phyloP scores from a whole-genome alignment of 2,329 filamentous ascomycete genomes.

The Hypoxylon sp. region DNA sequence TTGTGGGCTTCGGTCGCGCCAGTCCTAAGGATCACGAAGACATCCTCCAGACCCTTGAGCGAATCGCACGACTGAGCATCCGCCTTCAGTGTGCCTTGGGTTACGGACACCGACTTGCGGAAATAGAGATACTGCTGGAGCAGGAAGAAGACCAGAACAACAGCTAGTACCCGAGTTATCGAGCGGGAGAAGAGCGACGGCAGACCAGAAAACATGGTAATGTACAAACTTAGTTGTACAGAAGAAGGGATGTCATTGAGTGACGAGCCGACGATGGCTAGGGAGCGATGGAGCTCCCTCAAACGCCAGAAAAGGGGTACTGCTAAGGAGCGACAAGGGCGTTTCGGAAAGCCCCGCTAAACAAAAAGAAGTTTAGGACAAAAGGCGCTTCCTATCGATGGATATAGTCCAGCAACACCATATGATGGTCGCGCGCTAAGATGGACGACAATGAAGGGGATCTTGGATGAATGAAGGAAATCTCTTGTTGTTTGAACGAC shows the following conservation, averaged over 20 bases:
- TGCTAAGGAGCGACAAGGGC: neutral
- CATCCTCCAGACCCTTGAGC: slow-evolving; percentile 54
- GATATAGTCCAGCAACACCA: neutral
- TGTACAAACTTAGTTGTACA: slow-evolving; percentile 15
- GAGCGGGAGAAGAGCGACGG: slow-evolving; percentile 27
- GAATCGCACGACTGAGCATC: slow-evolving; percentile 30
- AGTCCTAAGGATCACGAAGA: slow-evolving; percentile 65
- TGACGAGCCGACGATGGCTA: slow-evolving; percentile 20
- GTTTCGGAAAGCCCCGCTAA: slow-evolving; percentile 9
- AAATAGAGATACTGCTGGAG: slow-evolving; percentile 38
- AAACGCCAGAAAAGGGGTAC: neutral
- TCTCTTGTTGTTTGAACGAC: neutral
- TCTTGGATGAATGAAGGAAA: neutral
- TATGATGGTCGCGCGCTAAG: neutral
- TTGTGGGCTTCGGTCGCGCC: slow-evolving; percentile 64
- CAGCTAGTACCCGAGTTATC: slow-evolving; percentile 21
- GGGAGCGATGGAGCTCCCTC: slow-evolving; percentile 11
- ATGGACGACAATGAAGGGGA: neutral
- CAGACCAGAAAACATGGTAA: slow-evolving; percentile 23
- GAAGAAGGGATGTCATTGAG: slow-evolving; percentile 29
- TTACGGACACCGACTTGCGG: slow-evolving; percentile 22
- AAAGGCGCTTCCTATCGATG: slow-evolving; percentile 6
- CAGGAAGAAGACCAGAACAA: slow-evolving; percentile 30
- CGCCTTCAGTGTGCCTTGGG: slow-evolving; percentile 2
- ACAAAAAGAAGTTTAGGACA: slow-evolving; percentile 17